These are phyloP conservation scores for Naganishia kalamii DNA, from an alignment of 768 basidiomycete species.

Conservation along the genomic window DNA sequence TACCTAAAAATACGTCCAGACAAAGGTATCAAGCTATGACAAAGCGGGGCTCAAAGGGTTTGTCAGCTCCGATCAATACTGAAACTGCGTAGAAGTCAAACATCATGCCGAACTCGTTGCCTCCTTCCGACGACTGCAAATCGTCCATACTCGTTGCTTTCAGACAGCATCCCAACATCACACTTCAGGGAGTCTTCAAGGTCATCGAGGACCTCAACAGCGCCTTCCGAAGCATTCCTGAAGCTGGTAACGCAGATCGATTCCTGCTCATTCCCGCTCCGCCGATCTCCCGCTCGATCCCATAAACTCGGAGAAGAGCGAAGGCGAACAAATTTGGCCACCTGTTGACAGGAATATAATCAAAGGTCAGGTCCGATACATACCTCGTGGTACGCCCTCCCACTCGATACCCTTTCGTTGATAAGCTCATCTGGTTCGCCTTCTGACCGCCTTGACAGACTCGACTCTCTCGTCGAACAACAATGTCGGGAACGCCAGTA, in stretches of 20 bases:
- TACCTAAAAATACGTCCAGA: not conserved
- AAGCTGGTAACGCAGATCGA: too few relatives aligned
- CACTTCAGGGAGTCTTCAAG: too few relatives aligned
- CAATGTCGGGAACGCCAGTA: conserved; percentile 2
- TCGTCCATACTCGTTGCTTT: too few relatives aligned
- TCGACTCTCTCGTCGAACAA: not conserved
- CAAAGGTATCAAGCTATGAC: not conserved
- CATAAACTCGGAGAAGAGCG: conserved; percentile 14
- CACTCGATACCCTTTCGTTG: not conserved
- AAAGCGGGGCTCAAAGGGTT: not conserved
- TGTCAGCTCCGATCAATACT: not conserved
- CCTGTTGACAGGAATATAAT: not conserved
- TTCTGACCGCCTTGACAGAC: not conserved
- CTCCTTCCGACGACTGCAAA: too few relatives aligned
- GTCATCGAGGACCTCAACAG: too few relatives aligned
- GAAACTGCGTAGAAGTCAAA: too few relatives aligned
- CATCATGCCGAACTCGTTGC: too few relatives aligned
- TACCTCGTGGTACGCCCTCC: not conserved
- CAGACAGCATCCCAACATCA: too few relatives aligned
- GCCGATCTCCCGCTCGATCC: not conserved
- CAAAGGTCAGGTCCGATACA: conserved; percentile 1
- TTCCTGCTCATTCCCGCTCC: not conserved
- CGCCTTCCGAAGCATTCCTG: too few relatives aligned
- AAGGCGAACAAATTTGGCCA: conserved; percentile 10
- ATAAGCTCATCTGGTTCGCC: not conserved